These are phyloP conservation scores for Sequoiadendron giganteum DNA, from an alignment of 75 land plant species.

Conservation along the genomic window DNA sequence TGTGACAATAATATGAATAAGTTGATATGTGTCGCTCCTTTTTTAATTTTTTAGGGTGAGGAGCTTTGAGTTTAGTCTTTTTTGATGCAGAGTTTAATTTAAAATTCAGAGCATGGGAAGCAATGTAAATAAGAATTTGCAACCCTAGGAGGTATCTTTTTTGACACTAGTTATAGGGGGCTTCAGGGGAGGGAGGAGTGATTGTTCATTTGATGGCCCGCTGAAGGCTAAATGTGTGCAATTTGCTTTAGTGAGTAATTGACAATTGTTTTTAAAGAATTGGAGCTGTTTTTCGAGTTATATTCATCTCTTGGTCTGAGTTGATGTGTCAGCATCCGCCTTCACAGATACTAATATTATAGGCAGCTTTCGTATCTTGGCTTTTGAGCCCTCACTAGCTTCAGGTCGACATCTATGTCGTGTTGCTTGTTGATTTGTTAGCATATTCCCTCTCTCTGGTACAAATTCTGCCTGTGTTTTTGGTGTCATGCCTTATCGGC, in stretches of 20 bases:
- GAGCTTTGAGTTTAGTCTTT: not conserved
- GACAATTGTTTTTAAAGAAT: no score
- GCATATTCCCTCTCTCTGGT: not conserved
- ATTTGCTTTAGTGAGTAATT: not conserved
- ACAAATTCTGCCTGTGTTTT: no score
- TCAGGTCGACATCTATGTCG: not conserved
- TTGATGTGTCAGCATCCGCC: not conserved
- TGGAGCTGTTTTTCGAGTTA: no score
- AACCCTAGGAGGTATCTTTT: not conserved
- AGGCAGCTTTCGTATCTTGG: not conserved
- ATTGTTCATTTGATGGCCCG: not conserved
- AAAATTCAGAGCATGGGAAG: not conserved
- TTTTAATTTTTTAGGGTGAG: not conserved
- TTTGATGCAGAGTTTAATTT: not conserved
- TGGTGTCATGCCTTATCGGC: no score
- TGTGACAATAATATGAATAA: not conserved
- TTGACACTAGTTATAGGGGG: not conserved
- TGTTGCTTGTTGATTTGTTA: no score
- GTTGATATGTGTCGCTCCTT: not conserved
- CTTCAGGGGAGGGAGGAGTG: not conserved
- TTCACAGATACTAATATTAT: not conserved
- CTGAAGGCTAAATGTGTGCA: not conserved
- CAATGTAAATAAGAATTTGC: not conserved
- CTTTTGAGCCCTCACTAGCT: not conserved
- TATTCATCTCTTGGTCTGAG: not conserved